Base-by-base conservation (phyloP, 2,329 filamentous ascomycete species). In the Colletotrichum phormii region DNA sequence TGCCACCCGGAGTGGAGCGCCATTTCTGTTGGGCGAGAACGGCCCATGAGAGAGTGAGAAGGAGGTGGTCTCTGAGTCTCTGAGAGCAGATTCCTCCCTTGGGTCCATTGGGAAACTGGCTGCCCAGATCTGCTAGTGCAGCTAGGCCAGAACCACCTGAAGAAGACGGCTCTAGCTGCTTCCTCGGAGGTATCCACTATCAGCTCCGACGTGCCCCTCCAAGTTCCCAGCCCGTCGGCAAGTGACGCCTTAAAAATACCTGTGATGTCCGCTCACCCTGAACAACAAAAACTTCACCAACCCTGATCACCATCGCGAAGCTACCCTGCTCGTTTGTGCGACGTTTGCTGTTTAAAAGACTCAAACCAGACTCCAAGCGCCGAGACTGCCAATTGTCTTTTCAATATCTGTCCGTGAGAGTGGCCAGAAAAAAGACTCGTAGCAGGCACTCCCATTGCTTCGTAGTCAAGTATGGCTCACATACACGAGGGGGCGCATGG, bases 401-500 rank as follows among this genome's bases (percentile, higher is more conserved):
- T 12, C 13, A 49, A 12, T 46, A 60, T 51, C 46, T 11, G 46
- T 5, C n/a, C 24, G 49, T 53, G 15, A 31, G 33, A 59, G 71
- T 73, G 71, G 78, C 80, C 81, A 78, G 80, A 83, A 84, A 83
- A 84, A 82, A 82, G 82, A 84, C 85, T 83, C 79, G 80, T 84
- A 85, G 85, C 86, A 88, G 79, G 85, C 86, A 77, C 81, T 75
- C 83, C 85, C 86, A 87, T 88, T 88, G 86, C 85, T 87, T 80
- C 83, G 78, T 76, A 81, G 84, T 85, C 83, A 29, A 85, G 82
- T 84, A 88, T 88, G 86, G 84, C 84, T 76, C 77, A 82, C 73
- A 77, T 77, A 51, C 65, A 71, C 72, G 73, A 75, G 58, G 76
- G 76, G 63, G 77, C 81, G 74, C 80, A 77, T 62, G 69, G 72